Conservation (phyloP, 2,329 filamentous ascomycete species). For the Paramyrothecium roridum region DNA sequence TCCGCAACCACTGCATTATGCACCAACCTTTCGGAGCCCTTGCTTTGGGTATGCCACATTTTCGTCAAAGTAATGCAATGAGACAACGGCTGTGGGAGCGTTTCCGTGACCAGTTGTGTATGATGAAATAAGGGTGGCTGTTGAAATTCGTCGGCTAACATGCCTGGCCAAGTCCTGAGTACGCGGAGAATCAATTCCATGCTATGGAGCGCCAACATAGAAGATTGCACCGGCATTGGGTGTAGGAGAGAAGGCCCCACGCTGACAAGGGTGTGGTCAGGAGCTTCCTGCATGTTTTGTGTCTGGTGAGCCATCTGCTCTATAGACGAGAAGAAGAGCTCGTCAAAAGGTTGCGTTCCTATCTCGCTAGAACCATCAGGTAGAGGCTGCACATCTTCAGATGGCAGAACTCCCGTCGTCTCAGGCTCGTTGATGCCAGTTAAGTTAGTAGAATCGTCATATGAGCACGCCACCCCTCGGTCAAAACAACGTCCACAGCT, state of each 20-base stretch:
- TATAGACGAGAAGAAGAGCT: not conserved
- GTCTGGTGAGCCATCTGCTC: not conserved
- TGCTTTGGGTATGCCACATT: not conserved
- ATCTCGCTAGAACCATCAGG: not conserved
- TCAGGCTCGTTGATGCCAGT: too few species aligned
- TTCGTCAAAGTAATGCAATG: slow-evolving; percentile 1
- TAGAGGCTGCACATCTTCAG: not conserved
- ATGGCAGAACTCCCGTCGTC: too few species aligned
- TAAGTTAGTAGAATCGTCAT: not conserved
- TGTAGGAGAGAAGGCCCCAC: not conserved
- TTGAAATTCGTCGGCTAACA: not conserved
- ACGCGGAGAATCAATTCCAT: not conserved
- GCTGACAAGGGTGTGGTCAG: not conserved
- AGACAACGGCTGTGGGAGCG: not conserved
- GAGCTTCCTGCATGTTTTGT: not conserved
- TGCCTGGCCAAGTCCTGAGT: not conserved
- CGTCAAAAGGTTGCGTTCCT: not conserved
- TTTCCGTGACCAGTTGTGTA: not conserved
- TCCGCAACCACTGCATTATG: not conserved
- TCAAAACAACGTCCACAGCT: not conserved
- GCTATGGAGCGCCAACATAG: not conserved
- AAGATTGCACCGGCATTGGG: not conserved
- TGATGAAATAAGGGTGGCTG: not conserved
- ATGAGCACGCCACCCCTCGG: not conserved
- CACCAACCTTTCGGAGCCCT: not conserved